Evolutionary conservation across 805 yeast species (phyloP).

Genomic region (Blastobotrys attinorum): DNA sequence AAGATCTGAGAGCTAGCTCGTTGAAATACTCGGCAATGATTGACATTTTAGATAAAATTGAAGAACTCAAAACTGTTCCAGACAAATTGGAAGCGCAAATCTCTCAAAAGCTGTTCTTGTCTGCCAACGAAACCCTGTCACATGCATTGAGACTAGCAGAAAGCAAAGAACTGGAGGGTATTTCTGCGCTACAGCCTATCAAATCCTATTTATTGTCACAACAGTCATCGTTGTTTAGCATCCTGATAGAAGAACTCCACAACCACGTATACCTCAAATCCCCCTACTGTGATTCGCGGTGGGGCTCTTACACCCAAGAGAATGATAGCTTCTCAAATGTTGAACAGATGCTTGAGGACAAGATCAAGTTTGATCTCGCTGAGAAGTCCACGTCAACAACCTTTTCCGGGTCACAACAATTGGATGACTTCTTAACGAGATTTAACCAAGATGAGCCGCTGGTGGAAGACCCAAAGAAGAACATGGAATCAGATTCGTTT

Average conservation of each 20-base stretch:
- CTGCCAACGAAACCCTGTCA: conserved; percentile 51
- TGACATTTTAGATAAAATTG: conserved; percentile 60
- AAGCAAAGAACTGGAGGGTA: conserved; percentile 23
- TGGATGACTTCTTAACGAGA: conserved; percentile 17
- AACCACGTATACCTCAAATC: conserved; percentile 56
- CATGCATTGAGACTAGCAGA: conserved; percentile 32
- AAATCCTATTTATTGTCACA: conserved; percentile 30
- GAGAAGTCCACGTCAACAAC: conserved; percentile 14
- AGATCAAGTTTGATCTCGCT: conserved; percentile 19
- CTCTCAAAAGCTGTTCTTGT: conserved; percentile 60
- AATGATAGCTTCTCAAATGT: conserved; percentile 14
- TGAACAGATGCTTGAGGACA: conserved; percentile 21
- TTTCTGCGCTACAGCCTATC: conserved; percentile 27
- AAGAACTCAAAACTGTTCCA: conserved; percentile 50
- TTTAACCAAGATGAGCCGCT: conserved; percentile 12
- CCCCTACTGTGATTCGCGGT: conserved; percentile 27
- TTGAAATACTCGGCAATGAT: conserved; percentile 59
- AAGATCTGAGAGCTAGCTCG: conserved; percentile 58
- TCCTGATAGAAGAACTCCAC: conserved; percentile 68
- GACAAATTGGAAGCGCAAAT: conserved; percentile 56
- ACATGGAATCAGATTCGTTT: conserved; percentile 40
- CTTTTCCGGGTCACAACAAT: conserved; percentile 16
- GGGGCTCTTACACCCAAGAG: conserved; percentile 22
- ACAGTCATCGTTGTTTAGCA: conserved; percentile 47
- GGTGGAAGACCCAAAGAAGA: conserved; percentile 28